phyloP scores from a whole-genome alignment of 306 rosid genomes.

The Arachis hypogaea region DNA sequence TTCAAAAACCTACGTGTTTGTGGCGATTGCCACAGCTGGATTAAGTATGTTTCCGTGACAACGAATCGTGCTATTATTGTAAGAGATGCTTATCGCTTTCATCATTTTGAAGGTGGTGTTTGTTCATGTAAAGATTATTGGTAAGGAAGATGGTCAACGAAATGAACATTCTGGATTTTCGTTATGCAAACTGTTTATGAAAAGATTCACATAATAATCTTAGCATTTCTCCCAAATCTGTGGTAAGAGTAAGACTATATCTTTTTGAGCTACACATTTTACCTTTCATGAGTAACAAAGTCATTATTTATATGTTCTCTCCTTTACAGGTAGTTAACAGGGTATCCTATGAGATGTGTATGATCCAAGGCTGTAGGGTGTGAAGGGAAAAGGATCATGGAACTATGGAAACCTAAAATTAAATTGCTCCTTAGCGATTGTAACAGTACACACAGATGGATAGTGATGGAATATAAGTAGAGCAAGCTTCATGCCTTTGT shows the following conservation, averaged over 20 bases:
- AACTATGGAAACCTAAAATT: neutral
- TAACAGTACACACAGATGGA: neutral
- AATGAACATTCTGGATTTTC: slow-evolving; percentile 24
- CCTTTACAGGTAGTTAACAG: neutral
- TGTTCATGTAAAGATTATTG: slow-evolving; percentile 88
- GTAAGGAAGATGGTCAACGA: slow-evolving; percentile 46
- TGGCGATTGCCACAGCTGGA: slow-evolving; percentile 87
- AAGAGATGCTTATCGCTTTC: slow-evolving; percentile 83
- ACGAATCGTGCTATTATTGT: slow-evolving; percentile 64
- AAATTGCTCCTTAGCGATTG: neutral
- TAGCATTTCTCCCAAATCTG: slow-evolving; percentile 20
- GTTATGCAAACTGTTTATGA: neutral
- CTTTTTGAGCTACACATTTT: too few relatives aligned
- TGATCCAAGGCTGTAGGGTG: neutral
- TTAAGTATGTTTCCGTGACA: slow-evolving; percentile 69
- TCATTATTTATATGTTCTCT: too few relatives aligned
- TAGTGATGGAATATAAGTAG: neutral
- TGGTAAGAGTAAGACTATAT: slow-evolving; percentile 35
- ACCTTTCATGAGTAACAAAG: too few relatives aligned
- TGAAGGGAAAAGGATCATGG: neutral
- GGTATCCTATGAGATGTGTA: neutral
- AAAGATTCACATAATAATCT: neutral
- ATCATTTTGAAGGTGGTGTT: slow-evolving; percentile 72
- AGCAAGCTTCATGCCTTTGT: neutral
- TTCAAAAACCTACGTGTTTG: slow-evolving; percentile 88